Base-by-base conservation (phyloP, 176 grass and related monocot genomes). In the Cocos nucifera region DNA sequence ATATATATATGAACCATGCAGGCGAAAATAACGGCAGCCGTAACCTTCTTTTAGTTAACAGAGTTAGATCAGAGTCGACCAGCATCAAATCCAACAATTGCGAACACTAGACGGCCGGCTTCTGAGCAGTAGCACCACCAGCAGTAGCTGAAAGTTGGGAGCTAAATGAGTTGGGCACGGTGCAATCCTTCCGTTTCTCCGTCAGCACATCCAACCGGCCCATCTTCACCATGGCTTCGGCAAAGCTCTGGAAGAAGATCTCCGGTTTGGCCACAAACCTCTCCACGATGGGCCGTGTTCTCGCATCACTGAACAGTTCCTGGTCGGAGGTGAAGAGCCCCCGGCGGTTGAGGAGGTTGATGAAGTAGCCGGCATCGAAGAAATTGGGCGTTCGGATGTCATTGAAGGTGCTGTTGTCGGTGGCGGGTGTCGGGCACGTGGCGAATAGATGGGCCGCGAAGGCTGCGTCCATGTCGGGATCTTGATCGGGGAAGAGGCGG, bases 311-410 rank as follows among this genome's bases (percentile, higher is more conserved):
- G 72, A 80, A 75, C 62, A 95, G 71, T 39, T 60, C 66, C 65
- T 80, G 49, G 48, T 95, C 89, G 4, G 89, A 89, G 26, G 54
- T 57, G 61, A 95, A 84, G n/a, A 89, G 65, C 14, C 85, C 85
- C 21, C 72, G 54, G 16, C 80, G 71, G 4, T 63, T 35, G 51
- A 78, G 69, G 5, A 95, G 76, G 62, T 72, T 82, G 57, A 57
- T 12, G 67, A 86, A 95, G 70, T 89, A 95, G 6, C 67, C 15
- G 59, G 81, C 81, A 59, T 95, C 90, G 63, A 95, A 89, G 6
- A 32, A 32, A 32, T 71, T 8, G 12, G 76, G 72, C 3, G 82
- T 72, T 17, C 44, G 57, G 7, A 76, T 54, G 67, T 85, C 82
- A 2, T 72, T 62, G 19, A 5, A 16, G 56, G 70, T 68, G 4